Evolutionary conservation across 305 asterid genomes (phyloP), one percentile per base, ranked within the genome.

Genomic region (Solanum aculeatissimum): DNA sequence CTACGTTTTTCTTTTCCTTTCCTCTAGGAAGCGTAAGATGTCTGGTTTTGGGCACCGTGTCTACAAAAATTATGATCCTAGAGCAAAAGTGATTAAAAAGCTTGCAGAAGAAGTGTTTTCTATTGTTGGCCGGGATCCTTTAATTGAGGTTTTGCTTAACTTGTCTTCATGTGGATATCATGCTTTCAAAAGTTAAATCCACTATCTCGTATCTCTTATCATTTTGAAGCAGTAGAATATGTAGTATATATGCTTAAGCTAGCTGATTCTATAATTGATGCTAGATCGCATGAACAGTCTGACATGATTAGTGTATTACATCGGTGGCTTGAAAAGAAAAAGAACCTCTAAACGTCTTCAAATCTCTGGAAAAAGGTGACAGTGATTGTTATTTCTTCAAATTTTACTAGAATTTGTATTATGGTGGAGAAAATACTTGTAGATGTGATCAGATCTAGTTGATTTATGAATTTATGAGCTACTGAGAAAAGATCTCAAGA

Each of bases 31-130:
- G 90, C 95, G 97, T 70, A 97, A 97, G 92, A 95, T 97, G 98
- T 95, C 99, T 83, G 99, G 99, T 78, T 97, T 97, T 60, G 99
- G 99, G 72, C 99, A 97, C 90, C 99, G 99, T 85, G 99, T 97
- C 57, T 97, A 97, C 93, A 97, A 97, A 86, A 95, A 97, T 87
- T 97, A 97, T 86, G 99, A 97, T 86, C 99, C 99, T 14, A 94
- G 99, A 51, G 99, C 99, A 53, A 94, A 92, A 91, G 99, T 97
- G 87, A 95, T 97, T 88, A 95, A 93, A 91, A 91, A 89, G 88
- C 95, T 97, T 54, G 94, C 99, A 5, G 99, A 95, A 86, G 99
- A 95, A 92, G 99, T 97, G 55, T 97, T 97, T 86, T 93, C 98
- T 15, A 95, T 95, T 88, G 99, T 97, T 87, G 99, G 99, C 85